Evolutionary conservation across 2,329 filamentous ascomycete species (phyloP).

Genomic region (Hymenoscyphus scutula): DNA sequence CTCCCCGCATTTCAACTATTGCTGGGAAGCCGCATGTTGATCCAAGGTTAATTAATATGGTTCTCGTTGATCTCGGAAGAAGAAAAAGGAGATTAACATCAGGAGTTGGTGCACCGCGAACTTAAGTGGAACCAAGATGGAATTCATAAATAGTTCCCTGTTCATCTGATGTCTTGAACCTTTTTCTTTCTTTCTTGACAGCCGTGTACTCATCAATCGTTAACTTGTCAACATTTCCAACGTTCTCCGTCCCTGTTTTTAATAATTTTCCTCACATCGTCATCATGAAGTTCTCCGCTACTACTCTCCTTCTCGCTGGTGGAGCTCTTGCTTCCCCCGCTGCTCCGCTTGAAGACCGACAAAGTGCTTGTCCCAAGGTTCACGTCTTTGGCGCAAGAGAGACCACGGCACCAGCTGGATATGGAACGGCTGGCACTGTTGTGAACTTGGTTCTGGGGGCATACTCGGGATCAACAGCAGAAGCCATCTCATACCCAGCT

Average conservation of each 20-base stretch:
- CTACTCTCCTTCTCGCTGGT: constrained; percentile 13
- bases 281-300: constrained; percentile 13
- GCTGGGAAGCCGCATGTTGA: neutral
- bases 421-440: constrained; percentile 49
- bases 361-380: constrained; percentile 41
- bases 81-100: neutral
- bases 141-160: neutral
- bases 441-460: constrained; percentile 49
- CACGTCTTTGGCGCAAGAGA: constrained; percentile 53
- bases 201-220: neutral
- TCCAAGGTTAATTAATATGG: neutral
- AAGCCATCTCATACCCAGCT: constrained; percentile 58
- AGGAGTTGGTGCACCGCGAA: neutral
- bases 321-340: constrained; percentile 15
- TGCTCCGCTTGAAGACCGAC: constrained; percentile 21
- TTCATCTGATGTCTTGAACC: neutral
- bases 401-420: constrained; percentile 48
- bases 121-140: neutral
- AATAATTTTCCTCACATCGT: neutral
- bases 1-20: constrained; percentile 12
- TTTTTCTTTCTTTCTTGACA: neutral
- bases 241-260: neutral
- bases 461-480: constrained; percentile 50
- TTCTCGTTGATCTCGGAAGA: constrained; percentile 2
- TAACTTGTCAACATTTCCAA: neutral